Conservation (phyloP, 2,329 filamentous ascomycete genomes). For the Pezicula carpinea region DNA sequence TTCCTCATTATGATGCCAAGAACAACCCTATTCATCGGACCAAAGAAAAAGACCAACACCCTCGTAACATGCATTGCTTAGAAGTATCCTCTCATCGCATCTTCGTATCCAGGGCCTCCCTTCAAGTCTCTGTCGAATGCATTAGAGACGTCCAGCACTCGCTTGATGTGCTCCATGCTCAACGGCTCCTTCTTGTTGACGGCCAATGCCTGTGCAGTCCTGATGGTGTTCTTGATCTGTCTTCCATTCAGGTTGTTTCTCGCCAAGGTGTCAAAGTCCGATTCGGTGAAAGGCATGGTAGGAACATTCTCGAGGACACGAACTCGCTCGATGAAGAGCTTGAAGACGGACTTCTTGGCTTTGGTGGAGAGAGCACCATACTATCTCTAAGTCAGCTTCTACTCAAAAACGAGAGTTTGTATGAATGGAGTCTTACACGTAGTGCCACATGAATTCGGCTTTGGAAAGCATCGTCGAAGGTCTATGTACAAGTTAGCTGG, state of each 20-base stretch:
- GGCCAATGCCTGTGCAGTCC: slow-evolving; percentile 77
- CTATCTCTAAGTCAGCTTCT: not conserved
- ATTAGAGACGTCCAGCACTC: slow-evolving; percentile 79
- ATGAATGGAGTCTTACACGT: slow-evolving; percentile 29
- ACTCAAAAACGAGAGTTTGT: too few species aligned
- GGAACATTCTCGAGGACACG: slow-evolving; percentile 57
- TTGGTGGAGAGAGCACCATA: slow-evolving; percentile 71
- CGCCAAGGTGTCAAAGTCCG: slow-evolving; percentile 63
- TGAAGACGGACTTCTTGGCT: slow-evolving; percentile 76
- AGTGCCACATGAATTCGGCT: slow-evolving; percentile 82
- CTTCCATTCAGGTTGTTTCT: slow-evolving; percentile 65
- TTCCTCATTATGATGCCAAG: not conserved
- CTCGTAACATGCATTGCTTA: slow-evolving; percentile 8
- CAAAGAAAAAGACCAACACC: not conserved
- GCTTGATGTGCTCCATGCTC: slow-evolving; percentile 72
- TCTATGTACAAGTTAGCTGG: slow-evolving; percentile 35
- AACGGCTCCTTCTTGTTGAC: slow-evolving; percentile 68
- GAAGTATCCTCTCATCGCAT: slow-evolving; percentile 78
- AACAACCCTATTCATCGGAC: not conserved
- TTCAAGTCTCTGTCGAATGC: slow-evolving; percentile 80
- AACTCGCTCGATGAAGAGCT: slow-evolving; percentile 75
- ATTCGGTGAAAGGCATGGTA: slow-evolving; percentile 57
- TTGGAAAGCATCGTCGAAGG: slow-evolving; percentile 88
- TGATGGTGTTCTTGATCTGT: slow-evolving; percentile 84
- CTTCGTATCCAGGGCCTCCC: slow-evolving; percentile 73